phyloP scores from a whole-genome alignment of 2,329 filamentous ascomycete species.

The Pezicula rhizophila region DNA sequence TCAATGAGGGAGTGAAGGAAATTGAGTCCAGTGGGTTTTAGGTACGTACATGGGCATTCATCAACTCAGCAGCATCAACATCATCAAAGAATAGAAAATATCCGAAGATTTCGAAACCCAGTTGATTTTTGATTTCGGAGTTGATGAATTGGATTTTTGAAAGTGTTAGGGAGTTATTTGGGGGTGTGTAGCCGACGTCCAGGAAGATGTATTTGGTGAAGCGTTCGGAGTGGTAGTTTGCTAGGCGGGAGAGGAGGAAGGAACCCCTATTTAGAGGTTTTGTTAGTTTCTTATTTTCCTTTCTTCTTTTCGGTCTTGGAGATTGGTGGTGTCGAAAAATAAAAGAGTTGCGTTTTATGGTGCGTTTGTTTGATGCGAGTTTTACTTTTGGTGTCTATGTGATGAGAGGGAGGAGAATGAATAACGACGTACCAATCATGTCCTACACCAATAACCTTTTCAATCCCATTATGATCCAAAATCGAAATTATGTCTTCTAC shows the following conservation, averaged over 20 bases:
- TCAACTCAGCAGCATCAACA: slow-evolving; percentile 11
- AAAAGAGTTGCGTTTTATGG: too few species aligned
- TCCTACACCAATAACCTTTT: slow-evolving; percentile 7
- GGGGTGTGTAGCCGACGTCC: slow-evolving; percentile 11
- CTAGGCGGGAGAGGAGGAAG: slow-evolving; percentile 13
- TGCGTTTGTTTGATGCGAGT: too few species aligned
- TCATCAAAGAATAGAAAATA: slow-evolving; percentile 19
- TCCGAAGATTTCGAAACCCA: slow-evolving; percentile 14
- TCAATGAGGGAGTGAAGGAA: too few species aligned
- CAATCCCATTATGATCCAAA: slow-evolving; percentile 18
- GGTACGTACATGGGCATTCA: slow-evolving; percentile 11
- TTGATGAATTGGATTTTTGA: slow-evolving; percentile 10
- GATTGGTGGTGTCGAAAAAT: too few species aligned
- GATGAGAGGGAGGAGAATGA: neutral
- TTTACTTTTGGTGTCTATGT: neutral
- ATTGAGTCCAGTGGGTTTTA: neutral
- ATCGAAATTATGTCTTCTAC: slow-evolving; percentile 28
- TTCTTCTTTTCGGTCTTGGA: too few species aligned
- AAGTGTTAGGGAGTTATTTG: neutral
- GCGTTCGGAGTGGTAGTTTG: slow-evolving; percentile 8
- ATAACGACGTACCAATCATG: slow-evolving; percentile 9
- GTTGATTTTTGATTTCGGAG: slow-evolving; percentile 4
- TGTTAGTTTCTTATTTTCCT: neutral
- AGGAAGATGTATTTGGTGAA: slow-evolving; percentile 15
- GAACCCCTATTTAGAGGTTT: slow-evolving; percentile 7